phyloP scores from a whole-genome alignment of 2,329 filamentous ascomycete genomes.

The Clonostachys byssicola region DNA sequence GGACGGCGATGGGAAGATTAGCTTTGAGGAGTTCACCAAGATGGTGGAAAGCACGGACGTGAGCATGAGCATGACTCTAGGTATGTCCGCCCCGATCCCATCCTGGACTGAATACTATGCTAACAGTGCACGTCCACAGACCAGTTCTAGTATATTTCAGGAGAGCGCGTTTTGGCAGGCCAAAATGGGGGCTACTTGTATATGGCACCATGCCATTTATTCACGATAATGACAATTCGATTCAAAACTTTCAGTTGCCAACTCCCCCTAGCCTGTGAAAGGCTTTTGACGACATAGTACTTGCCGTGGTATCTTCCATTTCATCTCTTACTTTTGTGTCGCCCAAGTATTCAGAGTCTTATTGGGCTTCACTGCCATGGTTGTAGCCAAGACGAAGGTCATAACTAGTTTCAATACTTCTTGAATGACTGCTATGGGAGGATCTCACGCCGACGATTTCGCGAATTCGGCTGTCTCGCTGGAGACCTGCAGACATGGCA shows the following conservation, averaged over 20 bases:
- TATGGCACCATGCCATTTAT: neutral
- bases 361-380: too few relatives aligned
- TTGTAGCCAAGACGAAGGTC: too few relatives aligned
- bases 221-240: neutral
- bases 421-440: too few relatives aligned
- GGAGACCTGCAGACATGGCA: too few relatives aligned
- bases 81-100: slow-evolving; percentile 33
- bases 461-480: too few relatives aligned
- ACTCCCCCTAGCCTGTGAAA: too few relatives aligned
- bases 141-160: neutral
- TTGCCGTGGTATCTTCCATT: too few relatives aligned
- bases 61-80: slow-evolving; percentile 71
- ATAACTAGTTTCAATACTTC: too few relatives aligned
- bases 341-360: too few relatives aligned
- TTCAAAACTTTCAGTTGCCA: neutral
- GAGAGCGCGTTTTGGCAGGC: neutral
- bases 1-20: slow-evolving; percentile 95
- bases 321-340: too few relatives aligned
- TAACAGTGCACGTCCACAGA: neutral
- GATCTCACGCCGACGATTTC: too few relatives aligned
- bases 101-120: neutral
- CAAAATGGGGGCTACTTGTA: neutral
- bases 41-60: slow-evolving; percentile 96
- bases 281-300: too few relatives aligned
- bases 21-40: slow-evolving; percentile 97